Evolutionary conservation across 78 protist genomes (phyloP).

Genomic region (Tieghemostelium lacteum): DNA sequence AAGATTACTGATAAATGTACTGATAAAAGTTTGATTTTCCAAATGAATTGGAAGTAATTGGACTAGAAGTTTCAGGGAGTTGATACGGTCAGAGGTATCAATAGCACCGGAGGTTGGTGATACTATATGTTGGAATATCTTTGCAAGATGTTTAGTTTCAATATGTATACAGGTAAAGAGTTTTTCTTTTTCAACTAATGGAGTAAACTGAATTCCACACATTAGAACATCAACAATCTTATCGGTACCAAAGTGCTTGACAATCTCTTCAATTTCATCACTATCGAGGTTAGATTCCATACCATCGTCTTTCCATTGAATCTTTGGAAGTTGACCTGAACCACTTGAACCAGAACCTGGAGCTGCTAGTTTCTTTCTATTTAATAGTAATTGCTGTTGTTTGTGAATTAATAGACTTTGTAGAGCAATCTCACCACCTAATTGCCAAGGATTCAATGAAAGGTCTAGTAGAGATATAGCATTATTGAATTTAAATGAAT

Average conservation of each 20-base stretch:
- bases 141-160: constrained; percentile 44
- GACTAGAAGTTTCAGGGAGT: constrained; percentile 42
- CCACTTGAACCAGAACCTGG: background rate
- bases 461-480: constrained; percentile 27
- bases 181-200: constrained; percentile 53
- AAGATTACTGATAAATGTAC: constrained; percentile 17
- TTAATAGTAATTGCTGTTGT: constrained; percentile 20
- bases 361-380: background rate
- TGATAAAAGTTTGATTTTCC: constrained; percentile 30
- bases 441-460: constrained; percentile 69
- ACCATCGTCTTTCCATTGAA: constrained; percentile 75
- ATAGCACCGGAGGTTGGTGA: background rate
- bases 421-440: constrained; percentile 63
- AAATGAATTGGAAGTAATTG: constrained; percentile 46
- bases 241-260: constrained; percentile 41
- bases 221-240: constrained; percentile 51
- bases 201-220: constrained; percentile 36
- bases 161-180: constrained; percentile 34
- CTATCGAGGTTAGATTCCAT: constrained; percentile 20
- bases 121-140: constrained; percentile 39
- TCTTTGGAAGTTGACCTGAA: background rate
- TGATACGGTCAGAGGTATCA: background rate
- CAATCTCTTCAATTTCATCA: constrained; percentile 25
- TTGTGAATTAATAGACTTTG: constrained; percentile 30
- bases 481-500: constrained; percentile 50